These are phyloP conservation scores for Zygoascus tannicola DNA, from an alignment of 805 yeast genomes.

Conservation along the genomic window DNA sequence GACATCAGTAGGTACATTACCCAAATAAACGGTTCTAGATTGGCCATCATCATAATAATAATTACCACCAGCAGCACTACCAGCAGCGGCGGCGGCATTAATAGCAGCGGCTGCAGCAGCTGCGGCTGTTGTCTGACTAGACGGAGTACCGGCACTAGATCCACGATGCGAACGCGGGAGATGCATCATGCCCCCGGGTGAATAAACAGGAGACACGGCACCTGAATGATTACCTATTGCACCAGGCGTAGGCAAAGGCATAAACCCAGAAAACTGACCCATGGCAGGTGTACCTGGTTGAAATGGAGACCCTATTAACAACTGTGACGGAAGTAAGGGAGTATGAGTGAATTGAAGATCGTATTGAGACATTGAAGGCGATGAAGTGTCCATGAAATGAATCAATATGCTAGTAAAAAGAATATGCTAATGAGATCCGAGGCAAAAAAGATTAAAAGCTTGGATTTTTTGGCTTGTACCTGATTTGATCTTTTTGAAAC, in stretches of 20 bases:
- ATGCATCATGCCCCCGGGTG: slow-evolving; percentile 5
- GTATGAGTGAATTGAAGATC: slow-evolving; percentile 25
- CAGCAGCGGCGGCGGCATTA: slow-evolving; percentile 12
- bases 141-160: neutral
- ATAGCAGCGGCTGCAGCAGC: slow-evolving; percentile 9
- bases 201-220: slow-evolving; percentile 4
- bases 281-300: slow-evolving; percentile 28
- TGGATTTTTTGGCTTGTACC: neutral
- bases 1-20: slow-evolving; percentile 75
- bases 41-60: slow-evolving; percentile 8
- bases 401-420: neutral
- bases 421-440: neutral
- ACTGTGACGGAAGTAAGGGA: slow-evolving; percentile 28
- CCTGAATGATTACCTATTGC: neutral
- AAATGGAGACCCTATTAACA: slow-evolving; percentile 30
- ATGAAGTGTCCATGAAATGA: neutral
- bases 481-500: too few species aligned
- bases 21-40: slow-evolving; percentile 76
- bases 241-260: slow-evolving; percentile 6
- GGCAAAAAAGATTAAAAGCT: neutral
- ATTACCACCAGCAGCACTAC: slow-evolving; percentile 11
- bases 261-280: slow-evolving; percentile 21
- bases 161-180: slow-evolving; percentile 4
- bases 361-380: slow-evolving; percentile 21
- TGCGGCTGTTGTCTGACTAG: slow-evolving; percentile 2